Base-by-base conservation (phyloP, 371 early-diverging fungal species). In the Circinella umbellata region DNA sequence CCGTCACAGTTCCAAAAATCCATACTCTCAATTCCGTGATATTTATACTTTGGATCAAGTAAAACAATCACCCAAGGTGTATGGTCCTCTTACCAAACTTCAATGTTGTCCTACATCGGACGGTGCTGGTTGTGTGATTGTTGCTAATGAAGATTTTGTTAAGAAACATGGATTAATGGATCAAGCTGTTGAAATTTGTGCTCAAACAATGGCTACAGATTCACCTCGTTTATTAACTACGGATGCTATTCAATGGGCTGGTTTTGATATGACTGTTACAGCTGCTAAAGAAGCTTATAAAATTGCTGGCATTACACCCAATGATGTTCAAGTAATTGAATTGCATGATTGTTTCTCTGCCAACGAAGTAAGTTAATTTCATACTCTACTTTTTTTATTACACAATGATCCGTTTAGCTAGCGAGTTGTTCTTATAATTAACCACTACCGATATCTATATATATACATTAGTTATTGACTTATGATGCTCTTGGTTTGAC, bases 21-120 rank as follows among this genome's bases (percentile, higher is more conserved):
- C 93, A 17, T 94, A 94, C 80, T 87, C 92, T 42, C 94, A 94
- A 76, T 94, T 93, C 87, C 87, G 86, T 36, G 88, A 91, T 65
- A 78, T 88, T 54, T 90, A 89, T 70, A 85, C 90, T 6, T 73
- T 92, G 60, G 92, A 91, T 57, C 89, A 92, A 73, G 78, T 92
- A 35, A 78, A 84, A 27, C 76, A 90, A 67, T 91, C 93, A 1
- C 85, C 86, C 68, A 84, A 80, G 62, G 84, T 94, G 18, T 91
- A 85, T 79, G 92, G 90, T n/a, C 91, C 92, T 10, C 67, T 94
- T 63, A 92, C 92, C 49, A 89, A 89, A 70, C 82, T 92, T 37
- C 93, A 92, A 76, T 93, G 94, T 83, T 91, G 91, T 70, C 93
- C 94, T 55, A 93, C 92, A 9, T 91, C 92, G 11, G 93, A 94